Conservation (phyloP, 2,329 filamentous ascomycete genomes). For the Rasamsonia emersonii region DNA sequence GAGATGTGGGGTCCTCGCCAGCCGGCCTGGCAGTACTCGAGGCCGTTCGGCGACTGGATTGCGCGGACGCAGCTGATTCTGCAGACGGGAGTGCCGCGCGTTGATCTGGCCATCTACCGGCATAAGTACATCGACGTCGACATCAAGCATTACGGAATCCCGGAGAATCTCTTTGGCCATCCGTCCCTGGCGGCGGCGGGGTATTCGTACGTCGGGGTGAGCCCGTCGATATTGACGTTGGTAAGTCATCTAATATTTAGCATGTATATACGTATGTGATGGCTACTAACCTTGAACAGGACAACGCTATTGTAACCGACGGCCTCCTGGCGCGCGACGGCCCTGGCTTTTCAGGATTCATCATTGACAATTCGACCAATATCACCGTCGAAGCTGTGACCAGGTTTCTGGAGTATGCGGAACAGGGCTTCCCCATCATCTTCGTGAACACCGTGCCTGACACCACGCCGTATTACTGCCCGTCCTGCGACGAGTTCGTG, state of each 20-base stretch:
- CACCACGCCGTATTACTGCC: not conserved
- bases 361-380: slow-evolving; percentile 2
- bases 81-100: not conserved
- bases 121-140: slow-evolving; percentile 1
- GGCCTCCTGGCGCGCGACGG: not conserved
- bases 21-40: slow-evolving; percentile 1
- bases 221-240: not conserved
- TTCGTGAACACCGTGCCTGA: slow-evolving; percentile 1
- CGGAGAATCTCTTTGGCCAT: slow-evolving; percentile 1
- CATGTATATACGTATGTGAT: too few species aligned
- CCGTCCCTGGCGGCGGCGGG: not conserved
- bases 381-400: not conserved
- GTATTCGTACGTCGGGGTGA: not conserved
- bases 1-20: slow-evolving; percentile 2
- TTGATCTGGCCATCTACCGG: not conserved
- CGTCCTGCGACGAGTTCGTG: not conserved
- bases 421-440: slow-evolving; percentile 1
- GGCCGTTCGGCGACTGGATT: slow-evolving; percentile 1
- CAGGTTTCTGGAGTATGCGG: not conserved
- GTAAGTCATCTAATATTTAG: too few species aligned
- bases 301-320: slow-evolving; percentile 1
- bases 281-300: not conserved
- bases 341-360: slow-evolving; percentile 1
- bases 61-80: slow-evolving; percentile 1
- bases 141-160: not conserved